Evolutionary conservation across 2,329 filamentous ascomycete genomes (phyloP).

Genomic region (Dactylonectria macrodidyma): DNA sequence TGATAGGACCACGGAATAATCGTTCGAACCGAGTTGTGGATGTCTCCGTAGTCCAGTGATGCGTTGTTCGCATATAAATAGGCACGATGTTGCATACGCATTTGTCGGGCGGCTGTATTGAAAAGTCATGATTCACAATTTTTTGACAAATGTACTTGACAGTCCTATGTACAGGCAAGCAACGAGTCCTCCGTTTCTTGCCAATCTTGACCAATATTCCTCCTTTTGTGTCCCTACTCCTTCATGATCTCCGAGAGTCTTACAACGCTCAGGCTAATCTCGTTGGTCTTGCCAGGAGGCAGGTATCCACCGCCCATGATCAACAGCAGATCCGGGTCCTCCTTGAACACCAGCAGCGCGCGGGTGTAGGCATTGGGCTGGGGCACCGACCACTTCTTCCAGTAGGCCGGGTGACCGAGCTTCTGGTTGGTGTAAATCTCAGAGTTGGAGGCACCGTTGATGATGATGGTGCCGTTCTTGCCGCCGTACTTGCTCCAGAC

Average conservation of each 20-base stretch:
- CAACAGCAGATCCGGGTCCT: slow-evolving; percentile 53
- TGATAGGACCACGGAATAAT: background rate
- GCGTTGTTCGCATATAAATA: background rate
- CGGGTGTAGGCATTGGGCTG: slow-evolving; percentile 57
- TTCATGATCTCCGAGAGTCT: slow-evolving; percentile 48
- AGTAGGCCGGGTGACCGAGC: slow-evolving; percentile 55
- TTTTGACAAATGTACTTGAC: background rate
- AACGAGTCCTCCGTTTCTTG: background rate
- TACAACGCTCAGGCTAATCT: slow-evolving; percentile 56
- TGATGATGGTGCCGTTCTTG: slow-evolving; percentile 61
- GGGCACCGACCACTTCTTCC: slow-evolving; percentile 54
- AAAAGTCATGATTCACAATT: background rate
- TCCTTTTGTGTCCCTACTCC: slow-evolving; percentile 11
- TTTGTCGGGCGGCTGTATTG: background rate
- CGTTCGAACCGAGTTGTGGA: background rate
- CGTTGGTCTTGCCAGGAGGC: slow-evolving; percentile 63
- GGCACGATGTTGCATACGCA: background rate
- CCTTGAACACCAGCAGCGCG: slow-evolving; percentile 53
- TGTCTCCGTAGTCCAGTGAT: too few species aligned
- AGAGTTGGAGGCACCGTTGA: slow-evolving; percentile 55
- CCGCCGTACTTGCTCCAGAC: slow-evolving; percentile 61
- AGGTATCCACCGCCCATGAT: slow-evolving; percentile 63
- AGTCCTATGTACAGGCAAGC: slow-evolving; percentile 4
- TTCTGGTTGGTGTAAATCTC: slow-evolving; percentile 61
- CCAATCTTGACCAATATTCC: background rate